Evolutionary conservation across 352 stramenopile genomes (phyloP), one percentile per base, ranked within the genome.

Genomic region (Elongisporangium undulatum): DNA sequence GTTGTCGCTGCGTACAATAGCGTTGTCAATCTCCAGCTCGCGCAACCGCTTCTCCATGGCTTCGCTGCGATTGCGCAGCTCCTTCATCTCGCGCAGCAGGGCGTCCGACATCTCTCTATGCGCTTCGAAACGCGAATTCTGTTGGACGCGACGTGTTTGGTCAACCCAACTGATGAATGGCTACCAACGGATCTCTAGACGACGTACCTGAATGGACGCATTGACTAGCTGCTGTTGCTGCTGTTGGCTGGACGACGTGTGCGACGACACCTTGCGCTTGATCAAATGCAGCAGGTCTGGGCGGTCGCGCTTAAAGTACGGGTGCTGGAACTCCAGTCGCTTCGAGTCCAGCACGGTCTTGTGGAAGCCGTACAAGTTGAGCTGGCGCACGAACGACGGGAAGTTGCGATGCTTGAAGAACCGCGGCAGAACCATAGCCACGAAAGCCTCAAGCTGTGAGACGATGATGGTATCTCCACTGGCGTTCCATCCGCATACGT

Each of bases 331-430:
- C 74, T 98, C 91, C n/a, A 95, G 74, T 20, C 85, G 81, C 68
- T 94, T 96, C 49, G 91, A 95, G 71, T 98, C 92, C 48, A 95
- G 77, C 56, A 95, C 84, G 39, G 87, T 95, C 73, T 98, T 98
- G 64, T 94, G 81, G 69, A 98, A 98, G 54, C 92, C 89, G 64
- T 98, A 96, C 58, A 97, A 85, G 67, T 98, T 98, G 26, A 98
- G 76, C 74, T 98, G 92, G 16, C 92, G 88, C 63, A 98, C 90
- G 56, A 97, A 98, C n/a, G 87, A 97, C 57, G 89, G 85, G 61
- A 97, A 96, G 71, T 98, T 98, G 58, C 82, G 84, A 73, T 97
- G 91, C 72, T 97, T 97, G 61, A 97, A 97, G 67, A 96, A 96
- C 2, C 88, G 72, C 49, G 86, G 88, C 58, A 97, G 68, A 61